Conservation (phyloP, 2,329 filamentous ascomycete genomes). For the Aspergillus sp. region DNA sequence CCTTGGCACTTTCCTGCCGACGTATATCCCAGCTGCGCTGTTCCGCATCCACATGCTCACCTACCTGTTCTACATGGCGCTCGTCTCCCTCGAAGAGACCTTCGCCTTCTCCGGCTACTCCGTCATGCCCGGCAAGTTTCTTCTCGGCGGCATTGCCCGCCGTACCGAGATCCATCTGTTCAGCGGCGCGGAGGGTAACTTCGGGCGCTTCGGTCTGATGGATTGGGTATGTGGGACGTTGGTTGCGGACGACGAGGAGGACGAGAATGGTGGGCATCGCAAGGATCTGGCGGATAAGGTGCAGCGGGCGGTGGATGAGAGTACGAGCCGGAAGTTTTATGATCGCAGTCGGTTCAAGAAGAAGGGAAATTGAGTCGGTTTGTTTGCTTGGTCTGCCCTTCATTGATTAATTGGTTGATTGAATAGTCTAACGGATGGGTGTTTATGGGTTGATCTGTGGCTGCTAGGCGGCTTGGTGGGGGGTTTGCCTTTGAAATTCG, state of each 20-base stretch:
- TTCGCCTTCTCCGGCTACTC: constrained; percentile 62
- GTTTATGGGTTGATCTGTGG: neutral
- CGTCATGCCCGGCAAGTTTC: constrained; percentile 56
- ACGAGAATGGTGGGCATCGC: constrained; percentile 23
- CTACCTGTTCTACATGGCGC: constrained; percentile 54
- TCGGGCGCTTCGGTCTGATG: constrained; percentile 45
- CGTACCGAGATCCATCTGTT: constrained; percentile 57
- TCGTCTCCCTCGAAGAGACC: constrained; percentile 60
- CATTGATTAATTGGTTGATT: neutral
- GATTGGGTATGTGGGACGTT: constrained; percentile 47
- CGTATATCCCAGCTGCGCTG: constrained; percentile 56
- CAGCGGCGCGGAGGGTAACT: constrained; percentile 46
- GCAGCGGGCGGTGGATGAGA: constrained; percentile 29
- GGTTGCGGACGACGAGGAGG: constrained; percentile 49
- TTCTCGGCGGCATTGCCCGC: constrained; percentile 59
- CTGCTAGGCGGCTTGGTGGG: neutral
- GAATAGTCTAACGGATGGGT: neutral
- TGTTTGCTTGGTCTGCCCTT: neutral
- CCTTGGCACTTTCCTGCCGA: constrained; percentile 54
- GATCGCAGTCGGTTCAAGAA: constrained; percentile 16
- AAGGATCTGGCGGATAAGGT: constrained; percentile 36
- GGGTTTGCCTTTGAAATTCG: neutral
- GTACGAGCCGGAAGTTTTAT: constrained; percentile 29
- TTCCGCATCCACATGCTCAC: constrained; percentile 63
- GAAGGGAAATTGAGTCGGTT: constrained; percentile 7